Percentiles rank a stretch among this genome's conserved stretches.
phyloP scores from a whole-genome alignment of 2,329 filamentous ascomycete species.

The Trichoderma sp. region DNA sequence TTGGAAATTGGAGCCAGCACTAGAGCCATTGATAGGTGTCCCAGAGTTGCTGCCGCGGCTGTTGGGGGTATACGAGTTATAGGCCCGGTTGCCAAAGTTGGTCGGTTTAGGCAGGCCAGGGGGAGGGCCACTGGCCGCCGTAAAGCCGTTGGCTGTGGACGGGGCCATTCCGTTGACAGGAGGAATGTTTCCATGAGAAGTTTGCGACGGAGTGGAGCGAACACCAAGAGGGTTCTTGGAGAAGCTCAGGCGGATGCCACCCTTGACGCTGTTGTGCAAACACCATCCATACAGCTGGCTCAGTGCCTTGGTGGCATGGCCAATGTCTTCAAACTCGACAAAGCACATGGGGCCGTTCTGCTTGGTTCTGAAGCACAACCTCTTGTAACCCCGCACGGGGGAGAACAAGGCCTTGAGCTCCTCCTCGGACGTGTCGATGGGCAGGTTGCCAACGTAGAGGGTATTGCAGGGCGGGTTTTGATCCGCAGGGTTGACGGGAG shows the following conservation, averaged over 20 bases:
- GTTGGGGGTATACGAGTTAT: background rate
- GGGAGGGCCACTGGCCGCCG: constrained; percentile 72
- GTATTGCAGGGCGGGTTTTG: constrained; percentile 98
- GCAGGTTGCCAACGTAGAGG: constrained; percentile 95
- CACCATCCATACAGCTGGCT: constrained; percentile 85
- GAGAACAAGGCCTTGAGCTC: constrained; percentile 93
- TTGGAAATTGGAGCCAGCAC: background rate
- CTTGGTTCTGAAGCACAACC: constrained; percentile 92
- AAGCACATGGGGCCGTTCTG: constrained; percentile 98
- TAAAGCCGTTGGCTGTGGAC: constrained; percentile 57
- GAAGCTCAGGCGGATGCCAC: constrained; percentile 92
- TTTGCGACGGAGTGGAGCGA: constrained; percentile 58
- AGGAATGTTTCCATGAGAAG: constrained; percentile 44
- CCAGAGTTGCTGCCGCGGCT: background rate
- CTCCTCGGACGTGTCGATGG: constrained; percentile 89
- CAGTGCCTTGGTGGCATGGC: constrained; percentile 87
- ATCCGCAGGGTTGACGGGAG: constrained; percentile 89
- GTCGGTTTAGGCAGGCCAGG: constrained; percentile 78
- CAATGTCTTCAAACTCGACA: constrained; percentile 94
- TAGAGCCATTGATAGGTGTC: background rate
- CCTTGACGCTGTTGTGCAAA: constrained; percentile 89
- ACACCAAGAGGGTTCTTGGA: constrained; percentile 97
- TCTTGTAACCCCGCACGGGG: constrained; percentile 91
- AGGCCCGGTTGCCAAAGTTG: constrained; percentile 54
- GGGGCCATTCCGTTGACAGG: constrained; percentile 63